Base-by-base conservation (phyloP, 164 flowering plant species). In the Dillenia suffruticosa region DNA sequence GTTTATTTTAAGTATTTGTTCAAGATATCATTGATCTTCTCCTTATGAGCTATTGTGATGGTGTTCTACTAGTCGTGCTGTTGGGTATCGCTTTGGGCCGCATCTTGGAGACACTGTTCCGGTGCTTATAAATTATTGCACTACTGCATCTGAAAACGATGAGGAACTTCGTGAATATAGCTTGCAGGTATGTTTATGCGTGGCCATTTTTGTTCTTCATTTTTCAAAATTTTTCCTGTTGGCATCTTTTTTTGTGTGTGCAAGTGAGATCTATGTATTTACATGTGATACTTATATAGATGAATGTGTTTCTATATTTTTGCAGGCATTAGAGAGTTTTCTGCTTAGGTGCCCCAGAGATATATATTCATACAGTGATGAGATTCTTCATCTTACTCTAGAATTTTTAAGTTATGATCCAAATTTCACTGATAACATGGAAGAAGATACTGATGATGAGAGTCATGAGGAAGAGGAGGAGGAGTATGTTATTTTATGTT, bases 151-250 rank as follows among this genome's bases (percentile, higher is more conserved):
- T 26, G 99, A 95, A 73, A 86, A 82, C 69, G 97, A 95, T 75
- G 99, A 95, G 73, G 99, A 95, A 77, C 97, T 95, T 70, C 96
- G 97, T 49, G 99, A 95, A 72, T 90, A 92, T 72, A 88, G 97
- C 75, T 81, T 95, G 79, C 99, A 94, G 99, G 99, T 92, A 70
- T 13, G 62, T n/a, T 51, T 14, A 24, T 1, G 19, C 44, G 10
- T 62, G 12, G 9, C 14, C 40, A 9, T 16, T 9, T 55, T 56
- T 59, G 44, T 54, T 61, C 32, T 56, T 48, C 13, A n/a, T 44
- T 32, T 32, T 9, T 57, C 64, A 66, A 15, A 10, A 8, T 17
- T 58, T 54, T 55, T 5, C 2, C 45, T 24, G 15, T 9, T 53
- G 52, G 12, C 55, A n/a, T 52, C 55, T 17, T 47, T 15, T 66